Evolutionary conservation across 2,329 filamentous ascomycete species (phyloP), one percentile per base, ranked within the genome.

Genomic region (Cordyceps sp.): DNA sequence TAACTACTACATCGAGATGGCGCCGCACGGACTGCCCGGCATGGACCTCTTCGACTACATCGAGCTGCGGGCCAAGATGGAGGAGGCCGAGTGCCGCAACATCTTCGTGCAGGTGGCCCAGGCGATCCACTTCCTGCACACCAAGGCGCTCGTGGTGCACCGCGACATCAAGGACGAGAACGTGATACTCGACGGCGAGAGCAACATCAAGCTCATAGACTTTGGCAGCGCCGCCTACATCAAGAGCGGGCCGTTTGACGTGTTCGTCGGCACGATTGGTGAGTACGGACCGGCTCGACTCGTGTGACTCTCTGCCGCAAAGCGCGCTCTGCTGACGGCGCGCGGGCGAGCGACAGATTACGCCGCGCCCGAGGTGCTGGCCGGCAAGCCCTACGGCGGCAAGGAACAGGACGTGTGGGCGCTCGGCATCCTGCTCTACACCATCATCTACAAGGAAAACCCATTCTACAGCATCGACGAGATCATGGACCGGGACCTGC

Each of bases 11-110:
- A 98, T 98, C 44, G 90, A 96, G 53, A 98, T 96, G 84, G 68
- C 81, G 12, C 90, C 90, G 0, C 90, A 96, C 46, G 90, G 90
- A 2, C 64, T 94, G 24, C 90, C 90, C 0, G 90, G 90, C 10
- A 96, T 98, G 86, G 90, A 98, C 53, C 67, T 98, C 2, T 98
- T 98, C 48, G 90, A 98, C 56, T 98, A 98, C 53, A 98, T 98
- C 42, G 90, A 98, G 54, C 68, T 98, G 33, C 78, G 88, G 18
- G 77, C 85, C 29, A 94, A 88, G 46, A 98, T 98, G 90, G 84
- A 93, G 33, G 90, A 98, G 57, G 65, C 70, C 7, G 90, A 98
- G 52, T 93, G 85, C 50, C 73, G 84, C 33, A 93, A 82, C 57
- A 98, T 98, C 38, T 98, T 98, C 53, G 72, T 81, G 18, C 90